A percentile compares a stretch with the other conserved stretches of the same genome.
Evolutionary conservation across 2,329 filamentous ascomycete genomes (phyloP).

Genomic region (Cordyceps fumosorosea): DNA sequence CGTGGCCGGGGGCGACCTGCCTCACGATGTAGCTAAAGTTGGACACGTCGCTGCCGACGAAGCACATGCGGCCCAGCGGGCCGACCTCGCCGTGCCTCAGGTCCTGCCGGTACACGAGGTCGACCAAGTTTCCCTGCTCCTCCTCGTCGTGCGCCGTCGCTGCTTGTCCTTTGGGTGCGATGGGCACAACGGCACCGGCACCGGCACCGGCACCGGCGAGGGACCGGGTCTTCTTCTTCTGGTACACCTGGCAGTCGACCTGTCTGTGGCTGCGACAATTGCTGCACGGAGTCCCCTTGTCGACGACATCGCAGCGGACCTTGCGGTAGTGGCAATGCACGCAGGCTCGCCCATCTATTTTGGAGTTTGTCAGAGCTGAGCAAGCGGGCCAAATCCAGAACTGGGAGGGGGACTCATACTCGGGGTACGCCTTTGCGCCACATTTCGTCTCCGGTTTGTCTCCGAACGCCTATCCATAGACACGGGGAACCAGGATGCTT

Average conservation of each 20-base stretch:
- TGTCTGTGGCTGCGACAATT: slow-evolving; percentile 38
- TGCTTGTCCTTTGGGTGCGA: background rate
- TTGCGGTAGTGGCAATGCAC: slow-evolving; percentile 44
- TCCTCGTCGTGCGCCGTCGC: slow-evolving; percentile 20
- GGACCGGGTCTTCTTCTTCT: slow-evolving; percentile 38
- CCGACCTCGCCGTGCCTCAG: slow-evolving; percentile 39
- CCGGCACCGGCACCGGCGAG: background rate
- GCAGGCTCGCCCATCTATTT: slow-evolving; percentile 34
- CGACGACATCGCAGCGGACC: slow-evolving; percentile 43
- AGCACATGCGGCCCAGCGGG: slow-evolving; percentile 41
- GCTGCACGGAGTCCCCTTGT: slow-evolving; percentile 40
- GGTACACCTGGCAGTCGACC: slow-evolving; percentile 39
- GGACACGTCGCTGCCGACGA: slow-evolving; percentile 49
- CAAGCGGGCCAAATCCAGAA: background rate
- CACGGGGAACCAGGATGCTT: background rate
- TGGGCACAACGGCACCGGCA: background rate
- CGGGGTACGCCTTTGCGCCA: background rate
- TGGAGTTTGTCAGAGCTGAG: background rate
- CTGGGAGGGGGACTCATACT: background rate
- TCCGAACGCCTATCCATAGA: background rate
- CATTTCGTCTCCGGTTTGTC: background rate
- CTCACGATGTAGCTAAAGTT: slow-evolving; percentile 49
- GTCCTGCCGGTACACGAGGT: slow-evolving; percentile 43
- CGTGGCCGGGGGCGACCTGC: slow-evolving; percentile 31
- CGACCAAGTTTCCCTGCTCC: slow-evolving; percentile 40